Base-by-base conservation (phyloP, 2,329 filamentous ascomycete genomes). In the Pochonia chlamydosporia region DNA sequence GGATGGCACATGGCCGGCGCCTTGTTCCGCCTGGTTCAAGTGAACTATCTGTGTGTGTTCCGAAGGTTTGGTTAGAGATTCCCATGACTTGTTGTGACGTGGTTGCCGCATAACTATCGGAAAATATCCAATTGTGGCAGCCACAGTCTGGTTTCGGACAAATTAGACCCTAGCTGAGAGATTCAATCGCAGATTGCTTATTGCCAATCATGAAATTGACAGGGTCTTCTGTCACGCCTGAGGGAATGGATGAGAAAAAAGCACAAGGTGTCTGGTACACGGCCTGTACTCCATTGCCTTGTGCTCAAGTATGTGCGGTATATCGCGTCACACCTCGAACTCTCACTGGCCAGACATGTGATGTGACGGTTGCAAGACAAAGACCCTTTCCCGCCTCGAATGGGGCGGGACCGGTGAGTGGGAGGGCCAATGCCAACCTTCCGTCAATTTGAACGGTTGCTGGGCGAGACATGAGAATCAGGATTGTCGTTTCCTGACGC, bases 321-420 rank as follows among this genome's bases (percentile, higher is more conserved):
- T 3, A 39, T 31, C 42, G 33, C 40, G 31, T 21, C 40, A 40
- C 18, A 26, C 42, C 28, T n/a, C n/a, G n/a, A 44, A 39, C 18
- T 40, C 40, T 44, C 39, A 49, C 25, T 43, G 31, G 30, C 40
- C 20, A 26, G 44, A 36, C 48, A 47, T 48, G 48, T 50, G 44
- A 50, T 43, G 28, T 48, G 45, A 48, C 20, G 23, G 35, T n/a
- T 46, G 40, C 25, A 33, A 49, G 40, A 41, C 48, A 47, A 43
- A 16, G 30, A 40, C 20, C 36, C 36, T 43, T 42, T 46, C 37
- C 43, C 21, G 21, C 39, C 31, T 20, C 40, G 37, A 40, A 30
- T 20, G 35, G 33, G 49, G 54, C 48, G 56, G 55, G 54, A 56
- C 54, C 56, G 56, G 56, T 58, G 55, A 57, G 44, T 26, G 35